Evolutionary conservation across 1,284 basidiomycete genomes (phyloP).

Genomic region (Singerocomus rubriflavus): DNA sequence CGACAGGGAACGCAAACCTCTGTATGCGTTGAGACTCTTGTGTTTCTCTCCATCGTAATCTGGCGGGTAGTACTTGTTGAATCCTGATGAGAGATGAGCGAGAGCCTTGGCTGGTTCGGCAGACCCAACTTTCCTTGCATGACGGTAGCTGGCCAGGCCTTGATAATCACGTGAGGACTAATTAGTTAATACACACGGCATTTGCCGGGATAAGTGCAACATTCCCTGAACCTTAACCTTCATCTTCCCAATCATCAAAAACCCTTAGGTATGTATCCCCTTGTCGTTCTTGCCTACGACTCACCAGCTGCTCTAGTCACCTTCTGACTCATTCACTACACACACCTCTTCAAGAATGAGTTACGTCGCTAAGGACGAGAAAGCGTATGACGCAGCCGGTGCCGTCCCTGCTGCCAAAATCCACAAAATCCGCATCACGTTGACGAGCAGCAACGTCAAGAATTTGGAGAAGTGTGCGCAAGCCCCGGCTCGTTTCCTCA

Average conservation of each 20-base stretch:
- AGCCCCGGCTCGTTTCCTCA: not conserved
- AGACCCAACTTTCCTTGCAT: constrained; percentile 37
- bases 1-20: constrained; percentile 44
- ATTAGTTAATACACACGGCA: constrained; percentile 16
- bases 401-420: constrained; percentile 87
- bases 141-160: constrained; percentile 8
- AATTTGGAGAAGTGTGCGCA: constrained; percentile 95
- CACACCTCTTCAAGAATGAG: constrained; percentile 68
- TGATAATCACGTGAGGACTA: constrained; percentile 10
- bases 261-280: constrained; percentile 21
- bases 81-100: constrained; percentile 45
- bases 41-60: constrained; percentile 84
- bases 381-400: constrained; percentile 94
- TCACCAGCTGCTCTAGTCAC: constrained; percentile 50
- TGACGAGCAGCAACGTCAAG: constrained; percentile 97
- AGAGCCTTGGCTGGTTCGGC: not conserved
- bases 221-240: constrained; percentile 30
- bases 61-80: constrained; percentile 93
- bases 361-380: constrained; percentile 99
- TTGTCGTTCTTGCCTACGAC: not conserved
- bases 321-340: constrained; percentile 65
- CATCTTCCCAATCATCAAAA: not conserved
- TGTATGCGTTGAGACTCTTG: constrained; percentile 78
- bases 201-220: constrained; percentile 13
- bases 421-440: constrained; percentile 99